Evolutionary conservation across 2,329 filamentous ascomycete genomes (phyloP), one percentile per base, ranked within the genome.

Genomic region (Remersonia thermophila): DNA sequence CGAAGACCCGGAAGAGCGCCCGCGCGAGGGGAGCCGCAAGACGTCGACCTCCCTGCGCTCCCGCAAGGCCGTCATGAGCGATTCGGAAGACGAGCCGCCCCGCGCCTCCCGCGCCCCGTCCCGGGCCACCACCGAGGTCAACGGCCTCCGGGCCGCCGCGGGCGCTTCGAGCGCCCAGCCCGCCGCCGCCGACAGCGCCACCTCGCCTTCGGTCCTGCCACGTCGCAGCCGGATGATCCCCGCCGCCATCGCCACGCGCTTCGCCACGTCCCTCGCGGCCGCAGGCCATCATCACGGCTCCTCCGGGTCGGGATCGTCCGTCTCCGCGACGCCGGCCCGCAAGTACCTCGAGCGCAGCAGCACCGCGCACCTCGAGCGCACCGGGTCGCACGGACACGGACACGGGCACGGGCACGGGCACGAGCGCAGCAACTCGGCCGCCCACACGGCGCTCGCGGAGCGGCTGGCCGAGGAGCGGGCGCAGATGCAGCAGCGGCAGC

Each of bases 61-160:
- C 32, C 63, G 65, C 30, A 60, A 67, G 27, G 59, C 57, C 25
- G n/a, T 15, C 10, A 66, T 66, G 26, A 52, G 63, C 20, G 61
- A 66, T 23, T 62, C 71, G 2, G 66, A 69, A 9, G 66, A 71
- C 1, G 66, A 69, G 14, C 41, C 51, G n/a, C 3, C 27, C 27
- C 59, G 63, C 23, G 65, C 20, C 5, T 23, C 69, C 43, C 66
- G 69, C n/a, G 62, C 67, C 2, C 71, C 73, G 1, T 77, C 74
- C 3, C 63, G 76, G 16, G 72, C 73, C 3, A 57, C 61, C 26
- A 77, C 73, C 1, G 75, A 80, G 40, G 61, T 67, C 35, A 65
- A 60, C 18, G 50, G 44, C 49, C 55, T 44, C 41, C 58, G 47
- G 42, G 49, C 48, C 39, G 49, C 43, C 36, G 52, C 55, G 3